Percentiles rank a stretch among this genome's conserved stretches.
These are phyloP conservation scores for Sporobolus alterniflorus DNA, from an alignment of 202 grass and related monocot species.

Conservation along the genomic window DNA sequence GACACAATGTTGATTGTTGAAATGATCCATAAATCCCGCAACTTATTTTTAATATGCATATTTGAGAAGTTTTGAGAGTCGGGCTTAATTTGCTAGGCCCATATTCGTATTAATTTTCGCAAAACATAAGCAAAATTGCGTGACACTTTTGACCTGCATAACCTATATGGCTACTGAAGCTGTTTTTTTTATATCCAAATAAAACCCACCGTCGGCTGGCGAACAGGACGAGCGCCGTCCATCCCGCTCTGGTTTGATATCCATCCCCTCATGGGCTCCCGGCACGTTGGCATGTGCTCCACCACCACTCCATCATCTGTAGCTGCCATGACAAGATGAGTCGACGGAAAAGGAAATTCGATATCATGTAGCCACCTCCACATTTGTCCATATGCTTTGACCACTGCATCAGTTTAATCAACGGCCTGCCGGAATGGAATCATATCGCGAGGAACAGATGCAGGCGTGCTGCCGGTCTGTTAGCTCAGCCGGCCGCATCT, in stretches of 20 bases:
- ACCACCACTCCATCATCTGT: neutral
- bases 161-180: neutral
- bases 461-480: neutral
- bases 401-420: conserved; percentile 24
- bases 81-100: no score
- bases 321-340: neutral
- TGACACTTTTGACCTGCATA: neutral
- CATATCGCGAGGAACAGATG: conserved; percentile 29
- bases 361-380: neutral
- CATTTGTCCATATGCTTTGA: conserved; percentile 24
- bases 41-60: no score
- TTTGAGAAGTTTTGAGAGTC: no score
- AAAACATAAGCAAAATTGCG: neutral
- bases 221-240: neutral
- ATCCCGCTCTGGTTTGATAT: neutral
- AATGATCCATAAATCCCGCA: no score
- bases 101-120: no score
- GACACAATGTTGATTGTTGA: no score
- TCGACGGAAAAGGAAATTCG: conserved; percentile 28
- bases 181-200: conserved; percentile 23
- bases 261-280: neutral
- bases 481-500: conserved; percentile 19
- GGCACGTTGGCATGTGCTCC: neutral
- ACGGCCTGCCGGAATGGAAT: conserved; percentile 10
- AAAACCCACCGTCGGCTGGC: conserved; percentile 1